Base-by-base conservation (phyloP, 495 filamentous ascomycete species). In the Penicillium chermesinum region DNA sequence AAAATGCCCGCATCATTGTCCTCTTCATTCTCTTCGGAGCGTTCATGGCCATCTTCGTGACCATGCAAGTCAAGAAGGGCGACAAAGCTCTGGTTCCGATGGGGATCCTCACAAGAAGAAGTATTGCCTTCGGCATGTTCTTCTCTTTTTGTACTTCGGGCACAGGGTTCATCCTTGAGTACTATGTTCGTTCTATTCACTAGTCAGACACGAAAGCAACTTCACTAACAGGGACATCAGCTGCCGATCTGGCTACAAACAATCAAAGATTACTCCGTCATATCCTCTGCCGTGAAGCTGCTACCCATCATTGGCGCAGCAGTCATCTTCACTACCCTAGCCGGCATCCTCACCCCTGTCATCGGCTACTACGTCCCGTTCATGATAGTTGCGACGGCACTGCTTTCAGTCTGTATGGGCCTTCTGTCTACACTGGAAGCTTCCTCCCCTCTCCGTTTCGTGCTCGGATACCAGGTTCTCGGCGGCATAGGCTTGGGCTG, bases 1-100 rank as follows among this genome's bases (percentile, higher is more conserved):
- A 46, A 36, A 70, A 65, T 44, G 76, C 43, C 35, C 72, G 79
- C 14, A 77, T 84, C 44, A 78, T 84, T 36, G 66, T 71, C 4
- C 25, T 44, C 2, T 34, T 44, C 60, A 32, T 34, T 7, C 1
- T 44, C 2, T 14, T 17, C 5, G 16, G 16, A 10, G 25, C 19
- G 4, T 16, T 44, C 12, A 14, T 44, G n/a, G 12, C 34, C 2
- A 25, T 19, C 2, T 34, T 44, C 14, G 15, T 7, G 13, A 3
- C 18, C 16, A 18, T 44, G n/a, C 41, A 44, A 32, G 6, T 34
- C 34, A 14, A 16, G 3, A 17, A 25, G 9, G 25, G 27, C 13
- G 27, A 34, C 6, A 25, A 17, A 19, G 41, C 27, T 2, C 17
- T 18, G 6, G 41, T 44, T 12, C 41, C 41, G 2, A 34, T 5